A percentile compares a stretch with the other conserved stretches of the same genome.
These are phyloP conservation scores for Lactarius trivialis DNA, from an alignment of 768 basidiomycete species.

Conservation along the genomic window DNA sequence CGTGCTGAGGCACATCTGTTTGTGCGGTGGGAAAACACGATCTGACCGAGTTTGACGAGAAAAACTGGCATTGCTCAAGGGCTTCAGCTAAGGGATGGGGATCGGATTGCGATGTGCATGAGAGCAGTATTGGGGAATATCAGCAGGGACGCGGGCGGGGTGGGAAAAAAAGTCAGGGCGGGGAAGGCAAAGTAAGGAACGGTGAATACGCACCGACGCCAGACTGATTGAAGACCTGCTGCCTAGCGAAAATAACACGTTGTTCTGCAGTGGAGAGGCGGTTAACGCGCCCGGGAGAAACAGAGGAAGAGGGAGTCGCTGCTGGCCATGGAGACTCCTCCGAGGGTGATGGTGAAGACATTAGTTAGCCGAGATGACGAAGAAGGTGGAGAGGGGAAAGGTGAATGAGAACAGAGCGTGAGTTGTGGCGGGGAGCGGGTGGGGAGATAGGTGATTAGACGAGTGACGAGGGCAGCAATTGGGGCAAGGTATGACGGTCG, in stretches of 20 bases:
- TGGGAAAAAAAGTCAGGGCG: neutral
- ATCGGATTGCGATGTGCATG: conserved; percentile 4
- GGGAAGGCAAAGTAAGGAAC: neutral
- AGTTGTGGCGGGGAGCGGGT: conserved; percentile 19
- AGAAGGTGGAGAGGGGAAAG: conserved; percentile 12
- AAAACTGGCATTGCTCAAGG: conserved; percentile 41
- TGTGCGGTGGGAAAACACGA: conserved; percentile 67
- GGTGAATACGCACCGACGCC: conserved; percentile 18
- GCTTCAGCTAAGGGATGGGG: conserved; percentile 33
- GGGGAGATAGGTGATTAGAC: conserved; percentile 23
- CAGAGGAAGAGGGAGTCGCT: conserved; percentile 33
- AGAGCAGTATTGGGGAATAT: conserved; percentile 3
- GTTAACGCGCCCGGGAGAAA: conserved; percentile 23
- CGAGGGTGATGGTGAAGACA: conserved; percentile 33
- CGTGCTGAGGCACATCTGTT: conserved; percentile 58
- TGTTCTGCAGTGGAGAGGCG: neutral
- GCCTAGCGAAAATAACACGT: conserved; percentile 18
- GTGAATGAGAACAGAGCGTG: neutral
- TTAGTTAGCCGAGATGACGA: conserved; percentile 25
- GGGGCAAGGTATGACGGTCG: conserved; percentile 18
- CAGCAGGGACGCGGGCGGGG: neutral
- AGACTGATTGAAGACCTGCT: conserved; percentile 21
- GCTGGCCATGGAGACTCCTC: conserved; percentile 40
- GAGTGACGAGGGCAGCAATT: conserved; percentile 16
- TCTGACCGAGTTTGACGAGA: conserved; percentile 61